Conservation (phyloP, 345 rosid species). For the Gossypioides kirkii region DNA sequence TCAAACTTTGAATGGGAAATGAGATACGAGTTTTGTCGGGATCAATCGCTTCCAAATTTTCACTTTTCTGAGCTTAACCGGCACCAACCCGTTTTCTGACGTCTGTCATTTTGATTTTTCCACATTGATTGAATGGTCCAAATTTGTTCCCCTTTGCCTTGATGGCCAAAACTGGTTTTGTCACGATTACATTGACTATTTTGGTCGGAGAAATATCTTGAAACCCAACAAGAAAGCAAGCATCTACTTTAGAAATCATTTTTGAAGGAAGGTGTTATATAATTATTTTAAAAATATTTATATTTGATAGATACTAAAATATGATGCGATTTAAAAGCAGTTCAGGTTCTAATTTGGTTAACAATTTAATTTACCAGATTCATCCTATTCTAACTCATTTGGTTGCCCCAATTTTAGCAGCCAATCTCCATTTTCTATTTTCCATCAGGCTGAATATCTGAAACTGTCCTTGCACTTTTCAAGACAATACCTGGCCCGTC, state of each 20-base stretch:
- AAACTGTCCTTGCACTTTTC: not conserved
- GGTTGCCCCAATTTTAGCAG: not conserved
- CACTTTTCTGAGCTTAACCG: conserved; percentile 22
- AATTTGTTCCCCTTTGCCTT: not conserved
- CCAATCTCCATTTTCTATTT: not conserved
- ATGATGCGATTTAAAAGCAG: no score
- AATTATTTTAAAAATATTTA: no score
- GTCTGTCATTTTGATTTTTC: conserved; percentile 20
- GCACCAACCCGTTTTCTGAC: conserved; percentile 9
- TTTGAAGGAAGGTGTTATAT: not conserved
- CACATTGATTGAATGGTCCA: not conserved
- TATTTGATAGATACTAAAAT: no score
- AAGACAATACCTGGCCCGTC: not conserved
- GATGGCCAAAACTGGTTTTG: not conserved
- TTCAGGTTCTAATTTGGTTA: not conserved
- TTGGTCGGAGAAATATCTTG: not conserved
- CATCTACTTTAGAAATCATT: not conserved
- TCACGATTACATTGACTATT: no score
- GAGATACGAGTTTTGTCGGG: conserved; percentile 27
- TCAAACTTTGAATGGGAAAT: conserved; percentile 24
- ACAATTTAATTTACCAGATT: not conserved
- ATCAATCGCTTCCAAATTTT: conserved; percentile 21
- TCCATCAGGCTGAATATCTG: not conserved
- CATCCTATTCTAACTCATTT: not conserved
- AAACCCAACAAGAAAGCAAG: no score